Evolutionary conservation across 352 stramenopile species (phyloP).

Genomic region (Thalassiosira exigua): DNA sequence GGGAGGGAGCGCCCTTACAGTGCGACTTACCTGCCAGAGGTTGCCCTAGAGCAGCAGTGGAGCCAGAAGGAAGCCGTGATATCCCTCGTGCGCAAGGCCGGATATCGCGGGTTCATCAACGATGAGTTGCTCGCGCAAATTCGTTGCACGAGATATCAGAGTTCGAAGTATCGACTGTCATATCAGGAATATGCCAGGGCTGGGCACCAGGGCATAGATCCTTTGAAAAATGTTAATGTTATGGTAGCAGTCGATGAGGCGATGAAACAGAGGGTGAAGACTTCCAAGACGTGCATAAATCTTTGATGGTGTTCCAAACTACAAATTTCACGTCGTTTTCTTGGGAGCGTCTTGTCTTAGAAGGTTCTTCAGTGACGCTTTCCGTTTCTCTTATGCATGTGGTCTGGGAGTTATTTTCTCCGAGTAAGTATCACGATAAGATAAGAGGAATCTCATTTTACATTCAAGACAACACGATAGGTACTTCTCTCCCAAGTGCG

Average conservation of each 20-base stretch:
- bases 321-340: too few species aligned
- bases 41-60: constrained; percentile 73
- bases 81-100: constrained; percentile 76
- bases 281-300: constrained; percentile 34
- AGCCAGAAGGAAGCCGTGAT: constrained; percentile 58
- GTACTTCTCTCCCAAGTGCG: too few species aligned
- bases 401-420: too few species aligned
- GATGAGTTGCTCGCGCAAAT: constrained; percentile 56
- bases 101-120: constrained; percentile 61
- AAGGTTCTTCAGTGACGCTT: too few species aligned
- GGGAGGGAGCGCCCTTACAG: constrained; percentile 10
- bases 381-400: too few species aligned
- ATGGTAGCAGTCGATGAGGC: constrained; percentile 25
- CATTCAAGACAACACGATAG: too few species aligned
- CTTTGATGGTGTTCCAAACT: constrained; percentile 34
- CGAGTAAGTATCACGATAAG: too few species aligned
- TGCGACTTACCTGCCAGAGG: constrained; percentile 79
- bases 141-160: constrained; percentile 78
- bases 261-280: constrained; percentile 24
- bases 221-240: constrained; percentile 30
- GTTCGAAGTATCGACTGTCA: constrained; percentile 66
- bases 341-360: too few species aligned
- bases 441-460: too few species aligned
- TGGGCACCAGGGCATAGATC: constrained; percentile 39
- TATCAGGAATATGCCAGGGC: constrained; percentile 69